These are phyloP conservation scores for Ogataea salicorniae DNA, from an alignment of 805 yeast genomes.

Conservation along the genomic window DNA sequence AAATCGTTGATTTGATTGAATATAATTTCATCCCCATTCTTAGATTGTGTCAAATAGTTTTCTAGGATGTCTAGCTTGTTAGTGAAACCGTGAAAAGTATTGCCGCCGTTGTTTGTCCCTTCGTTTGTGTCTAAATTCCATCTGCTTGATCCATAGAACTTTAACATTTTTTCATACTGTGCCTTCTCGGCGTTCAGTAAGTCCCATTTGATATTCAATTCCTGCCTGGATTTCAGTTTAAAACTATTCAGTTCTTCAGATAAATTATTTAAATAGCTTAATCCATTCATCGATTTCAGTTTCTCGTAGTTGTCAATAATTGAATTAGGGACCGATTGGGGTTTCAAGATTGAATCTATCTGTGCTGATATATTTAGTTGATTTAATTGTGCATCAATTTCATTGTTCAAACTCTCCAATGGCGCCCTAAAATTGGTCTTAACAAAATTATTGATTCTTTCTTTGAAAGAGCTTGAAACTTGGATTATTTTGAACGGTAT, in stretches of 20 bases:
- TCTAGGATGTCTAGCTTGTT: constrained; percentile 41
- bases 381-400: constrained; percentile 39
- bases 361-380: constrained; percentile 55
- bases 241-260: constrained; percentile 42
- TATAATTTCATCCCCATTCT: constrained; percentile 54
- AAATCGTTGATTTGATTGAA: constrained; percentile 42
- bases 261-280: constrained; percentile 34
- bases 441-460: constrained; percentile 54
- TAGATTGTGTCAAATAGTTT: constrained; percentile 51
- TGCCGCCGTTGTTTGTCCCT: no score
- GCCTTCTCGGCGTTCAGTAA: constrained; percentile 44
- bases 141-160: constrained; percentile 44
- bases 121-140: constrained; percentile 38
- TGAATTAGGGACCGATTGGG: constrained; percentile 54
- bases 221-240: constrained; percentile 35
- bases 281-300: constrained; percentile 50
- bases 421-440: constrained; percentile 42
- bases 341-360: constrained; percentile 54
- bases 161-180: constrained; percentile 50
- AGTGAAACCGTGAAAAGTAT: constrained; percentile 22
- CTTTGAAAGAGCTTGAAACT: constrained; percentile 61
- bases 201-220: constrained; percentile 42
- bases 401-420: constrained; percentile 39
- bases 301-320: constrained; percentile 52
- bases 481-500: constrained; percentile 66